A percentile compares a stretch with the other conserved stretches of the same genome.
phyloP scores from a whole-genome alignment of 768 basidiomycete genomes.

The Suillus fuscotomentosus region DNA sequence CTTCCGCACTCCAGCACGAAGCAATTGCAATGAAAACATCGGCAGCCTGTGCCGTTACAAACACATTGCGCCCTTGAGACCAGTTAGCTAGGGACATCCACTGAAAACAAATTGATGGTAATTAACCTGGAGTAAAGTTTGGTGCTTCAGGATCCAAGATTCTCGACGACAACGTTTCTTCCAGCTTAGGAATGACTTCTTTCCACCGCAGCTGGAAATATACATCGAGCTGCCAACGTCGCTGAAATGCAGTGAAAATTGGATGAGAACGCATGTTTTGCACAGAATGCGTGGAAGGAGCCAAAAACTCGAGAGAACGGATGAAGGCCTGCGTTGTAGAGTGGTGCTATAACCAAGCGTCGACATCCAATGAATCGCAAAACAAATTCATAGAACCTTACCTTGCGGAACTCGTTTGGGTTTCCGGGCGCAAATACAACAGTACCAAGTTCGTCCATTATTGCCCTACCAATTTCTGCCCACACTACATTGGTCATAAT shows the following conservation, averaged over 20 bases:
- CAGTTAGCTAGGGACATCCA: constrained; percentile 1
- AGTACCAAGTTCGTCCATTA: constrained; percentile 82
- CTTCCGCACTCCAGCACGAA: constrained; percentile 83
- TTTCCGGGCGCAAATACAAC: constrained; percentile 89
- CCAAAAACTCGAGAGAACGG: constrained; percentile 74
- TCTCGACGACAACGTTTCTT: constrained; percentile 55
- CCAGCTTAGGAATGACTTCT: constrained; percentile 78
- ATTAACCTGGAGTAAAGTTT: constrained; percentile 40
- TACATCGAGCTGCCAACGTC: constrained; percentile 93
- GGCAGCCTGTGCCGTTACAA: constrained; percentile 61
- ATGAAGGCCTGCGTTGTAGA: constrained; percentile 83
- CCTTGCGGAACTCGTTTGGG: constrained; percentile 88
- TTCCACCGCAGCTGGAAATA: constrained; percentile 99
- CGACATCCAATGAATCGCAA: neutral
- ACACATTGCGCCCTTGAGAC: constrained; percentile 32
- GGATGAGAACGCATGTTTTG: constrained; percentile 71
- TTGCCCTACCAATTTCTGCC: constrained; percentile 76
- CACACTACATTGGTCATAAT: constrained; percentile 89
- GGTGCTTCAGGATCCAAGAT: constrained; percentile 36
- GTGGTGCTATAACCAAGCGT: constrained; percentile 59
- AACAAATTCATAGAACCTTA: constrained; percentile 24
- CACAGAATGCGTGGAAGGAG: constrained; percentile 72
- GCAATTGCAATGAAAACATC: constrained; percentile 72
- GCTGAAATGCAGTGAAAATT: constrained; percentile 69
- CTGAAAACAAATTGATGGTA: neutral